A percentile compares a stretch with the other conserved stretches of the same genome.
Conservation (phyloP, 164 flowering plant genomes). For the Brasenia schreberi region DNA sequence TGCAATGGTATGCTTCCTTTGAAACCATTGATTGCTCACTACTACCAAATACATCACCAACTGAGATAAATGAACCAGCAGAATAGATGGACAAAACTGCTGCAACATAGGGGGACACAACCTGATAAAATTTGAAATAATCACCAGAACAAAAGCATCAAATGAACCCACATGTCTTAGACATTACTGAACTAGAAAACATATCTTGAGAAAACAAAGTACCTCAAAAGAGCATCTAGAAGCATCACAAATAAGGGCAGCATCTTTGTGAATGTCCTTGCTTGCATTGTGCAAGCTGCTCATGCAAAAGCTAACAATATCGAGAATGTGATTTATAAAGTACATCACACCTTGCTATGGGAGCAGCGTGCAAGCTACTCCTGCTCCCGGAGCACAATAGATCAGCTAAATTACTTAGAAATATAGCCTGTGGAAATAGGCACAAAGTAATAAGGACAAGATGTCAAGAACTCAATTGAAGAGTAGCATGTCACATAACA, state of each 20-base stretch:
- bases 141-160: not conserved
- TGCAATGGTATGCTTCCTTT: not conserved
- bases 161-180: not conserved
- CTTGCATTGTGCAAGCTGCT: slow-evolving; percentile 32
- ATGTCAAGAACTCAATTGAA: not conserved
- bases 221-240: slow-evolving; percentile 31
- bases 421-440: no score
- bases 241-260: slow-evolving; percentile 28
- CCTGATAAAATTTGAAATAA: slow-evolving; percentile 19
- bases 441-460: no score
- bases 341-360: slow-evolving; percentile 32
- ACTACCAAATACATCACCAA: slow-evolving; percentile 11
- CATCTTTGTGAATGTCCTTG: slow-evolving; percentile 10
- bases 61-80: slow-evolving; percentile 25
- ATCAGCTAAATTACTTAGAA: no score
- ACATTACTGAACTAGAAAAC: not conserved
- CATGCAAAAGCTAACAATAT: slow-evolving; percentile 47
- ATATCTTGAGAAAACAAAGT: slow-evolving; percentile 7
- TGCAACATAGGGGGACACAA: slow-evolving; percentile 13
- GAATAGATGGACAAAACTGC: slow-evolving; percentile 47
- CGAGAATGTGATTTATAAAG: slow-evolving; percentile 29
- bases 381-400: rapidly evolving
- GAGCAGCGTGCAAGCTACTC: not conserved
- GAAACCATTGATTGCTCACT: not conserved
- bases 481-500: not conserved